A percentile compares a stretch with the other conserved stretches of the same genome.
Evolutionary conservation across 148 eudicot genomes (phyloP).

Genomic region (Tetragonia tetragonoides): DNA sequence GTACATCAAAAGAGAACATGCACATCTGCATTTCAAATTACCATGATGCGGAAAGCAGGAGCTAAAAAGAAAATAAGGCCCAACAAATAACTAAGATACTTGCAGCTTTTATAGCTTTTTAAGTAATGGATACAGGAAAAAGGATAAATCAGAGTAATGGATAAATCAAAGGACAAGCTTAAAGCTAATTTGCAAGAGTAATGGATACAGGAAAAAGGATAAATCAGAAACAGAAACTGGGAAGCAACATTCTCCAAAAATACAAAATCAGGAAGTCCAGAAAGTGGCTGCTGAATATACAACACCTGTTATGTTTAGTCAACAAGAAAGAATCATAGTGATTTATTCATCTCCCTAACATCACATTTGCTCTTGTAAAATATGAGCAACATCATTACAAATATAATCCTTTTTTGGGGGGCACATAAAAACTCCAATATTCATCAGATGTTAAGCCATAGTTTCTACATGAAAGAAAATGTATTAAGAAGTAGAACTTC

Average conservation of each 20-base stretch:
- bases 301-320: too few relatives aligned
- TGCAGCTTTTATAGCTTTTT: background rate
- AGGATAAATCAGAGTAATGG: too few relatives aligned
- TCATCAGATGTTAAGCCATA: background rate
- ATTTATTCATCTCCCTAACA: too few relatives aligned
- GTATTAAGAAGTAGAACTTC: background rate
- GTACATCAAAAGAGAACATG: background rate
- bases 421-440: too few relatives aligned
- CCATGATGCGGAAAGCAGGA: background rate
- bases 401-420: too few relatives aligned
- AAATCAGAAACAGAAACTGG: background rate
- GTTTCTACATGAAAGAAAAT: background rate
- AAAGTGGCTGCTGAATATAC: background rate
- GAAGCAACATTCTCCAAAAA: background rate
- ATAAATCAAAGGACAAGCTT: background rate
- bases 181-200: background rate
- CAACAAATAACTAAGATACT: background rate
- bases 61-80: background rate
- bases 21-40: constrained; percentile 2
- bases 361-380: too few relatives aligned
- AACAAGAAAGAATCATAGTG: too few relatives aligned
- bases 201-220: background rate
- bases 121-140: too few relatives aligned
- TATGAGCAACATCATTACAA: too few relatives aligned
- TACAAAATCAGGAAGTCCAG: background rate